Evolutionary conservation across 768 basidiomycete genomes (phyloP).

Genomic region (Paxillus rubicundulus): DNA sequence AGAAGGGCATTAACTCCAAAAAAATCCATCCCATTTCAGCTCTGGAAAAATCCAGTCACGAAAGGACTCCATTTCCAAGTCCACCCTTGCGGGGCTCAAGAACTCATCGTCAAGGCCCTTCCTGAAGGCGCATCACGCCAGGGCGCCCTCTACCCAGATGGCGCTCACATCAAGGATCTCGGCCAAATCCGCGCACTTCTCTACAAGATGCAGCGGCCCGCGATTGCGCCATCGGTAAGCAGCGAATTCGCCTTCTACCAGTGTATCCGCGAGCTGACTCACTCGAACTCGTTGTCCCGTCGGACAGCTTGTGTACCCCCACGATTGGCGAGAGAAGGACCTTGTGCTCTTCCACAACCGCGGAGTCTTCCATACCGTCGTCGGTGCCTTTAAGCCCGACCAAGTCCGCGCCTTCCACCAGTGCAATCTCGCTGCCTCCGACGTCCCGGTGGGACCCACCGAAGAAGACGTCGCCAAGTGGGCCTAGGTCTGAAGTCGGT

Average conservation of each 20-base stretch:
- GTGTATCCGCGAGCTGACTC: neutral
- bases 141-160: slow-evolving; percentile 79
- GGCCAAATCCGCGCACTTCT: slow-evolving; percentile 67
- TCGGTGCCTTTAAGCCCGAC: slow-evolving; percentile 55
- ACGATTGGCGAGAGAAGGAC: slow-evolving; percentile 75
- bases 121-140: slow-evolving; percentile 56
- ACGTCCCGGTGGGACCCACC: slow-evolving; percentile 46
- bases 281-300: neutral
- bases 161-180: slow-evolving; percentile 72
- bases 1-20: slow-evolving; percentile 1
- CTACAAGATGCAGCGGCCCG: slow-evolving; percentile 87
- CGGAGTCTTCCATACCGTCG: slow-evolving; percentile 64
- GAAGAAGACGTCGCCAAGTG: slow-evolving; percentile 43
- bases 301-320: slow-evolving; percentile 74
- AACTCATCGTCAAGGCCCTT: slow-evolving; percentile 71
- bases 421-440: slow-evolving; percentile 56
- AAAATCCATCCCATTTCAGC: slow-evolving; percentile 34
- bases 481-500: slow-evolving; percentile 36
- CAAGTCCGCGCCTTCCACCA: slow-evolving; percentile 53
- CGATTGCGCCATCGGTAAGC: slow-evolving; percentile 70
- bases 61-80: slow-evolving; percentile 84
- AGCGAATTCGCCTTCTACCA: neutral
- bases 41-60: slow-evolving; percentile 93
- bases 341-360: slow-evolving; percentile 74
- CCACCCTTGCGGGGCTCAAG: slow-evolving; percentile 73